Conservation (phyloP, 2,329 filamentous ascomycete genomes). For the Chaetomiaceae sp. region DNA sequence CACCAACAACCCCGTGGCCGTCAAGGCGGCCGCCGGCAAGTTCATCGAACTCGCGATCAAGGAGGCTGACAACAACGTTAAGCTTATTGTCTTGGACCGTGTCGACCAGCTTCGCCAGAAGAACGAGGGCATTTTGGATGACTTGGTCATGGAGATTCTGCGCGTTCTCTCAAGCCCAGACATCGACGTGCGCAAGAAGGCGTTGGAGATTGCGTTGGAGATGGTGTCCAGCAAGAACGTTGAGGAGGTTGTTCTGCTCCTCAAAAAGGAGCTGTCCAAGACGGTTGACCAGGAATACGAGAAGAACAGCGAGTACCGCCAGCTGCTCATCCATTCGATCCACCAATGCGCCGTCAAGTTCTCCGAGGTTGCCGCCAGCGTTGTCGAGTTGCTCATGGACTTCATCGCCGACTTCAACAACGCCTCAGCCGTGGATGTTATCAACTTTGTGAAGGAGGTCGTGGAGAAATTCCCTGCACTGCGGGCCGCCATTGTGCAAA, state of each 20-base stretch:
- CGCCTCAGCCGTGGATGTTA: conserved; percentile 91
- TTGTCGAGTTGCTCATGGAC: conserved; percentile 96
- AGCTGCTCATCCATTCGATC: conserved; percentile 92
- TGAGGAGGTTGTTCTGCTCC: conserved; percentile 87
- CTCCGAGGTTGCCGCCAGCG: conserved; percentile 93
- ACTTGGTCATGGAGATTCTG: conserved; percentile 93
- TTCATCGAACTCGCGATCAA: conserved; percentile 97
- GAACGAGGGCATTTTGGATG: conserved; percentile 79
- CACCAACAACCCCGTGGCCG: conserved; percentile 92
- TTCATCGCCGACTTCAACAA: conserved; percentile 99
- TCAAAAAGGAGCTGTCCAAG: conserved; percentile 97
- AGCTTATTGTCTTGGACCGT: conserved; percentile 92
- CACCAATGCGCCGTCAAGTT: conserved; percentile 99
- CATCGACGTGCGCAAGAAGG: conserved; percentile 90
- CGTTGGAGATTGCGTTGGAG: conserved; percentile 80
- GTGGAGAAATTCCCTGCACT: conserved; percentile 96
- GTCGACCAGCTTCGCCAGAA: conserved; percentile 68
- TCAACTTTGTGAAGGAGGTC: conserved; percentile 97
- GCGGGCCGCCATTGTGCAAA: conserved; percentile 77
- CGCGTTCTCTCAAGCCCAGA: conserved; percentile 92
- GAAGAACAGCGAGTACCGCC: conserved; percentile 93
- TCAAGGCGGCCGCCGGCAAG: conserved; percentile 92
- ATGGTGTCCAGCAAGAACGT: conserved; percentile 99
- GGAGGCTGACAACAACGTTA: conserved; percentile 98
- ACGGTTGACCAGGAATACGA: conserved; percentile 98